These are phyloP conservation scores for Nothophoma quercina DNA, from an alignment of 2,329 filamentous ascomycete species.

Conservation along the genomic window DNA sequence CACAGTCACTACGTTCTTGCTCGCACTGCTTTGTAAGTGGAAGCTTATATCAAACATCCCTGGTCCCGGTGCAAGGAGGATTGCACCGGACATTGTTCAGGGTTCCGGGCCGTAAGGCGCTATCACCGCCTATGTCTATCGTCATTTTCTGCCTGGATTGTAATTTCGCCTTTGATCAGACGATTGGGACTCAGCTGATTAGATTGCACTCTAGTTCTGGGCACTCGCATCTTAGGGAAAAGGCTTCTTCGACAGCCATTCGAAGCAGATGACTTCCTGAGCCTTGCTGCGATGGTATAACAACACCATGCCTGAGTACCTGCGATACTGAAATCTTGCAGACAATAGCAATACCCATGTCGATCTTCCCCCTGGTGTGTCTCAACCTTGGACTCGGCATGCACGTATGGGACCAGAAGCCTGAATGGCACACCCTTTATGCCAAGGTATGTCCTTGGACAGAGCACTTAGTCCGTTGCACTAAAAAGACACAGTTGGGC, in stretches of 20 bases:
- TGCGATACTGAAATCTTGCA: slow-evolving; percentile 7
- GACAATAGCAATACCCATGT: slow-evolving; percentile 27
- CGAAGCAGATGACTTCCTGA: slow-evolving; percentile 37
- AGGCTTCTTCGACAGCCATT: slow-evolving; percentile 29
- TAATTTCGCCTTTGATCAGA: too few relatives aligned
- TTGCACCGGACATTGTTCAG: too few relatives aligned
- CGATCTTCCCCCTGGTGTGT: slow-evolving; percentile 28
- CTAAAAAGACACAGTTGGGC: slow-evolving; percentile 22
- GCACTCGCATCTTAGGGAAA: slow-evolving; percentile 33
- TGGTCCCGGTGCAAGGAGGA: too few relatives aligned
- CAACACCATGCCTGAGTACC: not conserved
- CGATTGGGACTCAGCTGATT: too few relatives aligned
- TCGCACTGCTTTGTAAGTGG: slow-evolving; percentile 29
- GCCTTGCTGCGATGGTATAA: slow-evolving; percentile 34
- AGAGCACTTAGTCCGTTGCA: not conserved
- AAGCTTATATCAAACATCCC: too few relatives aligned
- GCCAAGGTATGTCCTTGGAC: slow-evolving; percentile 25
- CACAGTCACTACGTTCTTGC: slow-evolving; percentile 22
- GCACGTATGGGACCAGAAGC: slow-evolving; percentile 40
- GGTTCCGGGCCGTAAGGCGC: too few relatives aligned
- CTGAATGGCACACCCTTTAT: slow-evolving; percentile 31
- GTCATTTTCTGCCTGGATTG: too few relatives aligned
- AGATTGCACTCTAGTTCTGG: slow-evolving; percentile 5
- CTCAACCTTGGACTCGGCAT: slow-evolving; percentile 31
- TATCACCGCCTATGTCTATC: too few relatives aligned